These are phyloP conservation scores for Coniochaeta hoffmannii DNA, from an alignment of 2,329 filamentous ascomycete genomes.

Conservation along the genomic window DNA sequence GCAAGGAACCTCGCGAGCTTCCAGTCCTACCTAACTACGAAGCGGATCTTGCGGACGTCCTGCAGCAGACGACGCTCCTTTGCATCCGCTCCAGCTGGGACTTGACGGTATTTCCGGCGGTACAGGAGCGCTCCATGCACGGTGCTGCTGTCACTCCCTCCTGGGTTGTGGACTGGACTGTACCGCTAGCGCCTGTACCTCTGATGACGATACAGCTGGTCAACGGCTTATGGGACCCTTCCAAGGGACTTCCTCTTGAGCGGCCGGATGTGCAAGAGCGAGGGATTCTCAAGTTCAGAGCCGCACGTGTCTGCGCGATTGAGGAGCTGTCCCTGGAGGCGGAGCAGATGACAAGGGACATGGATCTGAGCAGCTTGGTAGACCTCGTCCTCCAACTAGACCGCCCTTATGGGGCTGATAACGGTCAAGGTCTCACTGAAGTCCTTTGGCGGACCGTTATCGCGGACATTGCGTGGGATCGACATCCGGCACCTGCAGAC, in stretches of 20 bases:
- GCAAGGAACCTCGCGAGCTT: neutral
- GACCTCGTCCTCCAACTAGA: neutral
- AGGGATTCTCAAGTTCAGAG: neutral
- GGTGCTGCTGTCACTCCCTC: neutral
- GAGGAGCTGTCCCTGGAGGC: neutral
- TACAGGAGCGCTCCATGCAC: neutral
- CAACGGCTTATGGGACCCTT: neutral
- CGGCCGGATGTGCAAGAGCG: neutral
- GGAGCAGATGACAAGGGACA: neutral
- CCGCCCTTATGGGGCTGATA: neutral
- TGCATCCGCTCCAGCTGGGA: neutral
- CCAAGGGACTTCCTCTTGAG: neutral
- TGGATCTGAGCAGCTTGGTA: neutral
- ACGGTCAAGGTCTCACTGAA: neutral
- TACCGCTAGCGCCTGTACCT: neutral
- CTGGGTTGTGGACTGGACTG: neutral
- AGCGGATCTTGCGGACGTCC: neutral
- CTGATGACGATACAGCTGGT: neutral
- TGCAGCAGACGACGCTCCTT: neutral
- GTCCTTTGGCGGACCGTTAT: neutral
- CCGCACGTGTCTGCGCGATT: neutral
- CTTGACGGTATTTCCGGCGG: neutral
- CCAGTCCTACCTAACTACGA: neutral
- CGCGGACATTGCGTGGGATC: neutral
- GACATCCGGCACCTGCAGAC: neutral